Conservation (phyloP, 2,329 filamentous ascomycete species). For the Didymella sp. region DNA sequence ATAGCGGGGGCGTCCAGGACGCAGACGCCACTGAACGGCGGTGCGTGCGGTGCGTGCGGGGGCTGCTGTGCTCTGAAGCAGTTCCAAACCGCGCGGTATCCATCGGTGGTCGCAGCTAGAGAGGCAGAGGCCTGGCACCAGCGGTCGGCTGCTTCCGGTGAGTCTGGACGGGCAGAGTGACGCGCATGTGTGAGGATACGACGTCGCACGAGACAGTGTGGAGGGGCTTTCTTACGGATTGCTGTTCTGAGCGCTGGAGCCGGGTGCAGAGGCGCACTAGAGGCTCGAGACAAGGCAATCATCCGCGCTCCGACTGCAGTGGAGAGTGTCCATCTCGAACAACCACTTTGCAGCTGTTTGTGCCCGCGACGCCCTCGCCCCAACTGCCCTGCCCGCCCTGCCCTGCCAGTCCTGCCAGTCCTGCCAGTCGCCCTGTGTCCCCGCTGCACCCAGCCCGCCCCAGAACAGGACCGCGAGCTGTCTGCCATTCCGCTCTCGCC, state of each 20-base stretch:
- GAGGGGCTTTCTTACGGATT: conserved; percentile 10
- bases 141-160: conserved; percentile 10
- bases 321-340: conserved; percentile 27
- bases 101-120: neutral
- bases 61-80: neutral
- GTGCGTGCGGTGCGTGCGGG: no score
- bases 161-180: conserved; percentile 7
- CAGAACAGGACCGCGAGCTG: neutral
- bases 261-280: conserved; percentile 5
- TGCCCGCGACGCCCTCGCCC: conserved; percentile 5
- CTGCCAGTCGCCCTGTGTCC: neutral
- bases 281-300: conserved; percentile 21
- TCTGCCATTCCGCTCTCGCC: neutral
- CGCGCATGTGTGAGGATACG: conserved; percentile 6
- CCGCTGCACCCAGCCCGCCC: conserved; percentile 8
- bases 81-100: neutral
- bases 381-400: conserved; percentile 6
- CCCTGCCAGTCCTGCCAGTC: neutral
- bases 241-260: conserved; percentile 18
- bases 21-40: neutral
- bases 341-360: conserved; percentile 7
- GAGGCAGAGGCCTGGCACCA: neutral
- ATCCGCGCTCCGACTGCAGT: conserved; percentile 22
- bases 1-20: neutral
- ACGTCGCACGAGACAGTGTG: conserved; percentile 3